Percentiles rank a stretch among this genome's conserved stretches.
Evolutionary conservation across 164 flowering plant genomes (phyloP).

Genomic region (Aristolochia fimbriata): DNA sequence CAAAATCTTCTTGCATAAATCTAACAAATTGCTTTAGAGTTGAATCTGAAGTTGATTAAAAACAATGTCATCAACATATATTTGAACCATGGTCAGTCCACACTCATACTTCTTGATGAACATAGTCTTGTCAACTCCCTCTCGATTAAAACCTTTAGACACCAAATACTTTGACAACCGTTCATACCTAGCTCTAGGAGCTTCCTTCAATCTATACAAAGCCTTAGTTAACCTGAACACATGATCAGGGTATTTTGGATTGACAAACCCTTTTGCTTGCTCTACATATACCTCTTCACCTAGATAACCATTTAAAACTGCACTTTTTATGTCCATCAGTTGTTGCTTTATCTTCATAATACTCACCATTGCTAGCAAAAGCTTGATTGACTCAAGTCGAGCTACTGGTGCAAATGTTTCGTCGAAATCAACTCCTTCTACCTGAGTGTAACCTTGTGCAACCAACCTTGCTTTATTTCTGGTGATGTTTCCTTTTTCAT

Average conservation of each 20-base stretch:
- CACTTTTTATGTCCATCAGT: background rate
- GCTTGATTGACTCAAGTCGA: background rate
- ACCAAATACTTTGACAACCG: background rate
- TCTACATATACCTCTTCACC: too few species aligned
- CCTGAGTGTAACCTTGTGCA: background rate
- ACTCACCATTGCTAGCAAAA: background rate
- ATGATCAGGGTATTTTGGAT: background rate
- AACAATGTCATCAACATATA: too few species aligned
- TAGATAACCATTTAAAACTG: background rate
- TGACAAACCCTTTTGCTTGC: background rate
- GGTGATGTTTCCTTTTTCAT: background rate
- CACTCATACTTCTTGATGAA: too few species aligned
- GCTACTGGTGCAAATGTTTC: slow-evolving; percentile 1
- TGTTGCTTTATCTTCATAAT: background rate
- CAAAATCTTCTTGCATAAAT: background rate
- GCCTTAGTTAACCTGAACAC: background rate
- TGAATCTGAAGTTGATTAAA: background rate
- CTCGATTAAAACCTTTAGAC: background rate
- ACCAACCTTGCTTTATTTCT: background rate
- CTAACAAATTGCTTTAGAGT: background rate
- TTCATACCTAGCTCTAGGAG: background rate
- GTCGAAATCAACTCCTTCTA: background rate
- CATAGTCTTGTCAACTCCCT: too few species aligned
- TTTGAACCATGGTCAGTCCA: background rate
- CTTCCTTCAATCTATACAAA: background rate